phyloP scores from a whole-genome alignment of 345 rosid genomes.

The Boechera retrofracta region DNA sequence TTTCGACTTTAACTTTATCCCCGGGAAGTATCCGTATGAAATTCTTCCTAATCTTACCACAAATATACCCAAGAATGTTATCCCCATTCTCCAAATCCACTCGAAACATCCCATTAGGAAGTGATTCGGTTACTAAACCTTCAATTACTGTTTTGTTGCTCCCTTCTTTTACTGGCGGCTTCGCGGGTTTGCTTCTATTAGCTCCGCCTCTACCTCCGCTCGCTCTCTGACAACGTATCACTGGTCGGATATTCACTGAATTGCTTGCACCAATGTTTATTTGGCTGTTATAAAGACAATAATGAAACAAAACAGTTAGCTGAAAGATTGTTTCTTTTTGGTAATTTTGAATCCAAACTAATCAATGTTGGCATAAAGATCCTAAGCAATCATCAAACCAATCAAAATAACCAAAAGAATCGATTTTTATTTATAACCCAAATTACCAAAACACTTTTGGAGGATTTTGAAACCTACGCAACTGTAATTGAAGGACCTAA shows the following conservation, averaged over 20 bases:
- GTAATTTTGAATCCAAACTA: too few relatives aligned
- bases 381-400: background rate
- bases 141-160: conserved; percentile 52
- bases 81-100: conserved; percentile 62
- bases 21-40: conserved; percentile 85
- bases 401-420: background rate
- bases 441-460: background rate
- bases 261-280: conserved; percentile 35
- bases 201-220: conserved; percentile 47
- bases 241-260: conserved; percentile 19
- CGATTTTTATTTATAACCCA: background rate
- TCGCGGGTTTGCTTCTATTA: conserved; percentile 44
- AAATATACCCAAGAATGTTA: conserved; percentile 79
- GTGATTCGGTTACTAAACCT: conserved; percentile 54
- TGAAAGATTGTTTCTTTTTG: background rate
- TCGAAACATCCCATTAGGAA: conserved; percentile 69
- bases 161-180: conserved; percentile 44
- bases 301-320: background rate
- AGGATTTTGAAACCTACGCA: background rate
- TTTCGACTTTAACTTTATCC: conserved; percentile 83
- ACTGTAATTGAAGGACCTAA: background rate
- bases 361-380: background rate
- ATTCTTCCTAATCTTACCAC: conserved; percentile 91
- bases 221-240: conserved; percentile 47
- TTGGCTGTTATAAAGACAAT: conserved; percentile 28